phyloP scores from a whole-genome alignment of 352 stramenopile genomes.

The Phytopythium delawarense region DNA sequence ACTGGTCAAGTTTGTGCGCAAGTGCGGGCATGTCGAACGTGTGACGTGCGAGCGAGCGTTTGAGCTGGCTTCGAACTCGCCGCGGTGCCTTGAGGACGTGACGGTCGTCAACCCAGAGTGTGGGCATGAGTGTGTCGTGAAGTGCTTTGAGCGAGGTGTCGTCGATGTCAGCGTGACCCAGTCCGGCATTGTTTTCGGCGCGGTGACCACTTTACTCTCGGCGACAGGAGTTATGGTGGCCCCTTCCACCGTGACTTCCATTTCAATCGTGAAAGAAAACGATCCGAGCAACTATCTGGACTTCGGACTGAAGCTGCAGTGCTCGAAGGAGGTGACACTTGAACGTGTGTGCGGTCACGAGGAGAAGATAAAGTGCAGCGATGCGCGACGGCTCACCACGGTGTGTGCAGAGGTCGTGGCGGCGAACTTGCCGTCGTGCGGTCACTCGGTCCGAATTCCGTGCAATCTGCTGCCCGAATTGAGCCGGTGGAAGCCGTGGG shows the following conservation, averaged over 20 bases:
- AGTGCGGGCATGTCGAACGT: constrained; percentile 52
- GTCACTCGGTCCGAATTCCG: constrained; percentile 35
- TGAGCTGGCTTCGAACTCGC: constrained; percentile 40
- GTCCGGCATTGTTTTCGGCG: neutral
- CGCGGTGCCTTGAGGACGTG: constrained; percentile 42
- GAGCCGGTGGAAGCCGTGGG: constrained; percentile 49
- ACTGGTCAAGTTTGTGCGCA: constrained; percentile 51
- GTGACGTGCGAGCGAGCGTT: constrained; percentile 70
- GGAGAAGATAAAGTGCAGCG: constrained; percentile 41
- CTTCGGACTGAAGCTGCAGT: constrained; percentile 44
- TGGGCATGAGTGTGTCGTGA: constrained; percentile 50
- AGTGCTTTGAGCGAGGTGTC: constrained; percentile 36
- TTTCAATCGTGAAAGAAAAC: constrained; percentile 29
- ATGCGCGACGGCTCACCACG: constrained; percentile 25
- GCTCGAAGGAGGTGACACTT: constrained; percentile 27
- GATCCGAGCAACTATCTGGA: constrained; percentile 28
- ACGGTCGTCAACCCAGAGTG: constrained; percentile 62
- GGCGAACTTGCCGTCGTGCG: constrained; percentile 32
- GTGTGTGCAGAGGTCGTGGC: constrained; percentile 30
- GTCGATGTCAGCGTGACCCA: constrained; percentile 10
- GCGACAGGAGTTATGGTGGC: constrained; percentile 16
- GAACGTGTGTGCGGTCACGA: constrained; percentile 39
- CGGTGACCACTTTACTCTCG: neutral
- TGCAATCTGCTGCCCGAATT: constrained; percentile 30
- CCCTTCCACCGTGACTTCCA: neutral